Evolutionary conservation across 192 early-diverging fungal genomes (phyloP), one percentile per base, ranked within the genome.

Genomic region (Coemansia sp.): DNA sequence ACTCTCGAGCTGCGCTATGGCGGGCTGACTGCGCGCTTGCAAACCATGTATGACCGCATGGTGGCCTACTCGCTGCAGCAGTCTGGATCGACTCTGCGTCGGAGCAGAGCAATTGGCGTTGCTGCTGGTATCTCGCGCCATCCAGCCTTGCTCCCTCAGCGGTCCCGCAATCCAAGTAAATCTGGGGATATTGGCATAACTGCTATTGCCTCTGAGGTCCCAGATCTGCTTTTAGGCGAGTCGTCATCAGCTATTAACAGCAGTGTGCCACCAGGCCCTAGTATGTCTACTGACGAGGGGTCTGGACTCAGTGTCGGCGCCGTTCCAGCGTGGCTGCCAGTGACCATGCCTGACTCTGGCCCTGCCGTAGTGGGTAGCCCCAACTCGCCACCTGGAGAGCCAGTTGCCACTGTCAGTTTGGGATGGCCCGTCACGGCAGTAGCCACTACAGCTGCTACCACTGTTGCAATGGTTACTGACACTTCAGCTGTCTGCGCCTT

Each of bases 1-100:
- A 87, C 92, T 0, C 64, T 95, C 1, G 94, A 95, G 70, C 70
- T 92, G 72, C 88, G 94, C 34, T 95, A 95, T 76, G 94, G 94
- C 49, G 93, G 90, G 3, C 60, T 93, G 34, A 67, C 83, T 5
- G 86, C 91, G 9, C 83, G 92, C 2, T 62, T 93, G 34, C 69
- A 86, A 62, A 90, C 92, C 41, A 89, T 93, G 88, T 80, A 89
- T 24, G 88, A 91, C 53, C 87, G 88, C 9, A 85, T 93, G 29
- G 81, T 89, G 10, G 85, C 86, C 6, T 92, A 91, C 47, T 62
- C 73, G 2, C 38, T 84, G 57, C 58, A 68, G 29, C 65, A 70
- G 65, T 62, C 71, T 5, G 50, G 47, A 34, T 63, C 76, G 16
- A 39, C 57, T 15, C 57, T 84, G 39, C 68, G 82, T n/a, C 61